Base-by-base conservation (phyloP, 306 rosid genomes). In the Vigna hirtella region DNA sequence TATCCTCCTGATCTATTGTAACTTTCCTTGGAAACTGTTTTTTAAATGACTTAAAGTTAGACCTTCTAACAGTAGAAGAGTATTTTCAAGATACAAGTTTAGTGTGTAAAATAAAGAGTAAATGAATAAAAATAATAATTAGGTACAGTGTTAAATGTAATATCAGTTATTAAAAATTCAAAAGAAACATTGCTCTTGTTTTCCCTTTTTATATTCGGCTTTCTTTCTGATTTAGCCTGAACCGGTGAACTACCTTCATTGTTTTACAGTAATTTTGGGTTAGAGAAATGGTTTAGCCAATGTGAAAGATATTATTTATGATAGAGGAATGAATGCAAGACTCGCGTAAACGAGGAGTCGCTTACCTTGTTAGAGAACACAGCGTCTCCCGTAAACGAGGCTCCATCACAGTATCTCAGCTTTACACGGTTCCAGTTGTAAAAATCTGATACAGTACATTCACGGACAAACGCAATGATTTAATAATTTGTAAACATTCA, bases 361-460 rank as follows among this genome's bases (percentile, higher is more conserved):
- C 66, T 81, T 93, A 94, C 98, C 97, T 91, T 91, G 40, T 88
- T 91, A 43, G 70, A 58, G 81, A 83, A 87, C 49, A 70, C 53
- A 20, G 85, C 78, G 82, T 96, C 90, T 74, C 99, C 99, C 0
- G 88, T 88, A 82, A 93, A 96, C 34, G 99, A 96, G 63, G 91
- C 99, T 86, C 98, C 98, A 80, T 96, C 99, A 68, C 99, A 96
- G 36, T 93, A 93, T 85, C 99, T 89, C 67, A 96, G 78, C 85
- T 96, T 96, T 80, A 96, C 99, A 8, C 97, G 93, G 91, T 96
- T 96, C 99, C 98, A 92, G 58, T 93, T 95, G 87, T 93, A 95
- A 85, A 96, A 96, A 81, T 96, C 97, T 96, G 94, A 73, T 57
- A 30, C 67, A 87, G 48, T n/a, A 8, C 79, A 61, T 48, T 18